Base-by-base conservation (phyloP, 352 stramenopile genomes). In the Globisporangium spinosum region DNA sequence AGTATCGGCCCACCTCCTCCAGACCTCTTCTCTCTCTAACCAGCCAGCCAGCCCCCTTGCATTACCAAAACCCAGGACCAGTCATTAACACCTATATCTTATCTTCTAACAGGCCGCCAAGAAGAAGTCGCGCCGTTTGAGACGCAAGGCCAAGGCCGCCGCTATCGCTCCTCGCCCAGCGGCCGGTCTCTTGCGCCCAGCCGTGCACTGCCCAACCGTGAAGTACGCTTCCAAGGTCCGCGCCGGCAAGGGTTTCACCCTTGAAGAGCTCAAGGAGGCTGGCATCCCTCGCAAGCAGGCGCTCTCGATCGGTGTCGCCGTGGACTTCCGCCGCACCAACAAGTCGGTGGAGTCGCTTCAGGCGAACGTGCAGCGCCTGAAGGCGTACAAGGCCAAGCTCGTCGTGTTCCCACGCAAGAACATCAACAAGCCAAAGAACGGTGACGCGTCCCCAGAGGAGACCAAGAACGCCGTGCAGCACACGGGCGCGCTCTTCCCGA, bases 211-310 rank as follows among this genome's bases (percentile, higher is more conserved):
- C 87, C 97, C 93, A 65, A 99, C 98, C 64, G 84, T 97, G 75
- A 97, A 98, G 82, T 99, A 99, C 84, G 98, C 94, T 69, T 98
- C 94, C 59, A 99, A 99, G 91, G 85, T 98, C 53, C 94, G 97
- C 79, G 89, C 98, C 38, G 98, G 98, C 71, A 97, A 97, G 79
- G 98, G 98, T 68, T 99, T 99, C 87, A 98, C 97, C 63, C 82
- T 99, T 63, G 96, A 98, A 72, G 98, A 99, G 89, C 83, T 99
- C 59, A 99, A 99, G 89, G 95, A 93, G 67, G 98, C 97, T 74
- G 97, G 96, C 65, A 96, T 99, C 77, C 97, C 81, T 74, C 89
- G 93, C 77, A 98, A 98, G 77, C 89, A 98, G 75, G 98, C 98
- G 25, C 83, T 93, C 61, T 98, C 96, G 70, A 97, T 99, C 72